phyloP scores from a whole-genome alignment of 345 rosid genomes.

The Syzygium oleosum region DNA sequence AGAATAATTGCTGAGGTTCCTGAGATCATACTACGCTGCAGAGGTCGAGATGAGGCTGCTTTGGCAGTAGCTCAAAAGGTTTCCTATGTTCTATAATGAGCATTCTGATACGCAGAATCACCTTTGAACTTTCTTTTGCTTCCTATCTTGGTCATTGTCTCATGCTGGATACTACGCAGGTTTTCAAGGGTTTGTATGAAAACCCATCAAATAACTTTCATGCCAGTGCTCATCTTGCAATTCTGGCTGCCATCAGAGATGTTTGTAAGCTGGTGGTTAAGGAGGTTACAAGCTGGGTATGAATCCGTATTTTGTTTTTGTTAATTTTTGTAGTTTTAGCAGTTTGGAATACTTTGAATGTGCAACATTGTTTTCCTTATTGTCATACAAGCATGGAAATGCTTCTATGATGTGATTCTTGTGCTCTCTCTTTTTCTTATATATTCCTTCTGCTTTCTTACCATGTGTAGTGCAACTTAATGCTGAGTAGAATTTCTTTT shows the following conservation, averaged over 20 bases:
- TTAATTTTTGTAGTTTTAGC: not conserved
- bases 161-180: slow-evolving; percentile 21
- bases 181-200: slow-evolving; percentile 85
- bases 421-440: not conserved
- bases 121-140: not conserved
- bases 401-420: not conserved
- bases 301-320: not conserved
- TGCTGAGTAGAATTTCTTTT: not conserved
- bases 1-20: slow-evolving; percentile 84
- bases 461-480: not conserved
- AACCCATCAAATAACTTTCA: slow-evolving; percentile 69
- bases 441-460: not conserved
- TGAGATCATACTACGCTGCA: slow-evolving; percentile 88
- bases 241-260: slow-evolving; percentile 86
- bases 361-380: not conserved
- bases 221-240: slow-evolving; percentile 70
- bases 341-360: not conserved
- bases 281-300: slow-evolving; percentile 98
- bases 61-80: slow-evolving; percentile 96
- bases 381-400: not conserved
- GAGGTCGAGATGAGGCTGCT: slow-evolving; percentile 95
- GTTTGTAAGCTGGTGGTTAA: slow-evolving; percentile 90
- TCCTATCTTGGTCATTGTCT: not conserved
- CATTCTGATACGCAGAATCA: not conserved
- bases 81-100: not conserved